Evolutionary conservation across 2,329 filamentous ascomycete genomes (phyloP).

Genomic region (Delphinella strobiligena): DNA sequence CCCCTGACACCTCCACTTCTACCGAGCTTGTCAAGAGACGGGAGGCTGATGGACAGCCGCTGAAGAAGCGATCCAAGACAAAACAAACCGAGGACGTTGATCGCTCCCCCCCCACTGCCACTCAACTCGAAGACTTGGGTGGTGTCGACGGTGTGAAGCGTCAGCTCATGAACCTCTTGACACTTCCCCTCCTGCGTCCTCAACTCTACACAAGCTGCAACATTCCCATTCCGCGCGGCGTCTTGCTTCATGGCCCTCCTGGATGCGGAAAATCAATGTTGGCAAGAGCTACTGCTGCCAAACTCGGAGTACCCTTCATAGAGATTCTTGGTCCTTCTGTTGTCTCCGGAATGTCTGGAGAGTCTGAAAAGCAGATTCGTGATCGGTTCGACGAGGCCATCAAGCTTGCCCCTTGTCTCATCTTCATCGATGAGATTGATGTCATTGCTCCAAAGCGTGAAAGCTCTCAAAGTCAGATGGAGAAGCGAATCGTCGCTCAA

Average conservation of each 20-base stretch:
- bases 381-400: constrained; percentile 84
- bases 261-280: constrained; percentile 82
- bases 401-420: constrained; percentile 70
- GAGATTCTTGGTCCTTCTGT: constrained; percentile 71
- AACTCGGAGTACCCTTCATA: constrained; percentile 65
- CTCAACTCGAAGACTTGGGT: constrained; percentile 60
- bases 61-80: constrained; percentile 50
- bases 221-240: constrained; percentile 59
- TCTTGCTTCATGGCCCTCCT: constrained; percentile 70
- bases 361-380: constrained; percentile 75
- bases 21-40: constrained; percentile 35
- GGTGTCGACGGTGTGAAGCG: constrained; percentile 62
- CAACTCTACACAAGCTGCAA: constrained; percentile 53
- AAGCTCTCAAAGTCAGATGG: constrained; percentile 74
- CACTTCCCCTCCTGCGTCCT: constrained; percentile 58
- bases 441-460: constrained; percentile 80
- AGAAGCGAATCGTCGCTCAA: constrained; percentile 73
- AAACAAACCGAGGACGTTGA: constrained; percentile 32
- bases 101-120: constrained; percentile 49
- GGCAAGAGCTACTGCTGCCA: constrained; percentile 65
- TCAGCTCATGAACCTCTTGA: constrained; percentile 57
- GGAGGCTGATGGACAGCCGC: constrained; percentile 53
- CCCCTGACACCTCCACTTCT: constrained; percentile 14
- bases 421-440: constrained; percentile 90
- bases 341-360: constrained; percentile 77